Evolutionary conservation across 169 alveolate genomes (phyloP), one percentile per base, ranked within the genome.

Genomic region (Cryptosporidium tyzzeri): DNA sequence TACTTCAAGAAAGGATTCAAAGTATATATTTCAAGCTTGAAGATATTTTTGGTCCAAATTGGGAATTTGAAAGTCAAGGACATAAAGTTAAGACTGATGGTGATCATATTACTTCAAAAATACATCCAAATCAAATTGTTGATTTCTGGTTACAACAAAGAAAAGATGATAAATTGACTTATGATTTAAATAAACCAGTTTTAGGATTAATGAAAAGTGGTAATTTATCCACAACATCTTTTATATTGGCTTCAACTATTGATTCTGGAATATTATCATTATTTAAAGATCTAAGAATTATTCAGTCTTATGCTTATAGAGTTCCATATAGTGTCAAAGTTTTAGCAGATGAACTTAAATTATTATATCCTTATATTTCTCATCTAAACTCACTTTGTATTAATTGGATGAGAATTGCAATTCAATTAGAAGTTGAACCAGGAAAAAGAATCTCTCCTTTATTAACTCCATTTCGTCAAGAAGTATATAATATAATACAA

Each of bases 1-100:
- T 86, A 97, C 97, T 10, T 92, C 97, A 50, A 99, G 99, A 21
- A 94, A 96, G 69, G 95, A 96, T 51, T 96, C 99, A 99, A 98
- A 96, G 71, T 95, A 96, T 69, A 97, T 96, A 87, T 93, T 94
- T 58, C 98, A 97, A 68, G 99, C 53, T 80, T 23, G 89, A 80
- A 23, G 75, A 65, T 16, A 80, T 80, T 33, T 80, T 80, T 39
- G 89, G 89, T 0, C 75, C 89, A 26, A 80, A 80, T 23, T 80
- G 89, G 89, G 89, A 80, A 33, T 80, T 80, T 39, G 89, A 80
- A 50, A 65, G 69, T n/a, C 89, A 80, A 45, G 89, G 99, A 5
- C 95, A 96, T 91, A 96, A 94, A 68, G 94, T 98, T 48, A 95
- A 96, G 65, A 97, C 95, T 26, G 96, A 96, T 69, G 97, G 97